phyloP scores from a whole-genome alignment of 257 asterid species.

The Ehretia macrophylla region DNA sequence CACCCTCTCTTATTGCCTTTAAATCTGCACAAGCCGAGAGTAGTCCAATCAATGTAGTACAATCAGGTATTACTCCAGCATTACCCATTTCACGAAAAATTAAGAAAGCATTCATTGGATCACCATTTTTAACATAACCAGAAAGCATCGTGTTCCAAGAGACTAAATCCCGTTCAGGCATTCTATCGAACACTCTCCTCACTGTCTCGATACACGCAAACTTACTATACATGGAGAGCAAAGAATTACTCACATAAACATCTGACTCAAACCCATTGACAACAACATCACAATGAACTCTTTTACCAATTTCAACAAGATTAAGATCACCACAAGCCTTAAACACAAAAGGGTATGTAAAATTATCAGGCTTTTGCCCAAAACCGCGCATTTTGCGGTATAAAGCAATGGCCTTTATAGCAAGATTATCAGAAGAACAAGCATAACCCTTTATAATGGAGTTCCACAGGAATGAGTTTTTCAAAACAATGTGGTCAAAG shows the following conservation, averaged over 20 bases:
- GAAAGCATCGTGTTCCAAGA: slow-evolving; percentile 23
- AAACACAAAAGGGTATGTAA: not conserved
- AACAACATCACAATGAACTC: not conserved
- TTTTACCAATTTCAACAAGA: not conserved
- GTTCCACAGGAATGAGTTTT: no score
- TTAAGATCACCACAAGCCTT: not conserved
- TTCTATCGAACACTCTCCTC: not conserved
- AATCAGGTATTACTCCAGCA: slow-evolving; percentile 11
- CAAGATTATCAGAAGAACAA: no score
- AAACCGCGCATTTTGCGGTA: not conserved
- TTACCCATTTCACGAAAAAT: slow-evolving; percentile 23
- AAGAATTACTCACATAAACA: not conserved
- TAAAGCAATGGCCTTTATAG: no score
- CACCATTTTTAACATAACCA: slow-evolving; percentile 12
- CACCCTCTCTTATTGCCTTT: slow-evolving; percentile 16
- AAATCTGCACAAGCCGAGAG: slow-evolving; percentile 25
- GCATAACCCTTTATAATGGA: no score
- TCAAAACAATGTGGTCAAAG: no score
- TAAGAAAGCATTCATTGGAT: slow-evolving; percentile 9
- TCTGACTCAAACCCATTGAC: not conserved
- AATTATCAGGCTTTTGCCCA: not conserved
- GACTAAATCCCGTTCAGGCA: slow-evolving; percentile 5
- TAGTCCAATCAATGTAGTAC: slow-evolving; percentile 21
- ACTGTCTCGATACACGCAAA: not conserved
- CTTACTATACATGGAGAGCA: not conserved